A percentile compares a stretch with the other conserved stretches of the same genome.
phyloP scores from a whole-genome alignment of 2,329 filamentous ascomycete species.

The Cytospora piceicola region DNA sequence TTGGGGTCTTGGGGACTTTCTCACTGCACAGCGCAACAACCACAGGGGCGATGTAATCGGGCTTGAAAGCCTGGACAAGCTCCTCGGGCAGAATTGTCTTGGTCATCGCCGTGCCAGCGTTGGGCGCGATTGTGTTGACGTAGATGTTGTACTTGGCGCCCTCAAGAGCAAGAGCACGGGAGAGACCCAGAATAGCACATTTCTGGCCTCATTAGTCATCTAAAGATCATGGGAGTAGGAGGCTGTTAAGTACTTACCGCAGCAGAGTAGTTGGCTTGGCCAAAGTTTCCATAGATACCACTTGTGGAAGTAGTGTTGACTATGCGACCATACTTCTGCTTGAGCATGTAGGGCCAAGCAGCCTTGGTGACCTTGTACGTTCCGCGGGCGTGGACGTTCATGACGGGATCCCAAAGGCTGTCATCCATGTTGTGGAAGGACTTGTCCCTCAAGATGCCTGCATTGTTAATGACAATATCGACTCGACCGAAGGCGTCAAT shows the following conservation, averaged over 20 bases:
- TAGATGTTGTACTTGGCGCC: constrained; percentile 97
- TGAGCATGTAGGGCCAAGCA: constrained; percentile 95
- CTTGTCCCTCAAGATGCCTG: constrained; percentile 96
- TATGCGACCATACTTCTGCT: constrained; percentile 97
- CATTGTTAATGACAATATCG: constrained; percentile 97
- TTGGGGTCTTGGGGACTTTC: constrained; percentile 80
- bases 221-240: background rate
- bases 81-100: constrained; percentile 93
- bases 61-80: constrained; percentile 98
- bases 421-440: constrained; percentile 98
- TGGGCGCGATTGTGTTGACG: constrained; percentile 97
- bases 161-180: constrained; percentile 87
- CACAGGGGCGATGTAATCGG: constrained; percentile 93
- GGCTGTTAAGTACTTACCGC: constrained; percentile 61
- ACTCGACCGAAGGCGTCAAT: constrained; percentile 93
- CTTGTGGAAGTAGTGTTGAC: constrained; percentile 97
- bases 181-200: constrained; percentile 93
- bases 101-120: constrained; percentile 95
- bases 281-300: constrained; percentile 99
- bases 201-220: constrained; percentile 60
- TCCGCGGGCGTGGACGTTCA: constrained; percentile 90
- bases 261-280: constrained; percentile 95
- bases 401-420: constrained; percentile 85
- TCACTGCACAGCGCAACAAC: constrained; percentile 85
- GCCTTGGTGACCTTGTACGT: constrained; percentile 98